A percentile compares a stretch with the other conserved stretches of the same genome.
Evolutionary conservation across 129 eudicot genomes (phyloP).

Genomic region (Logfia minima): DNA sequence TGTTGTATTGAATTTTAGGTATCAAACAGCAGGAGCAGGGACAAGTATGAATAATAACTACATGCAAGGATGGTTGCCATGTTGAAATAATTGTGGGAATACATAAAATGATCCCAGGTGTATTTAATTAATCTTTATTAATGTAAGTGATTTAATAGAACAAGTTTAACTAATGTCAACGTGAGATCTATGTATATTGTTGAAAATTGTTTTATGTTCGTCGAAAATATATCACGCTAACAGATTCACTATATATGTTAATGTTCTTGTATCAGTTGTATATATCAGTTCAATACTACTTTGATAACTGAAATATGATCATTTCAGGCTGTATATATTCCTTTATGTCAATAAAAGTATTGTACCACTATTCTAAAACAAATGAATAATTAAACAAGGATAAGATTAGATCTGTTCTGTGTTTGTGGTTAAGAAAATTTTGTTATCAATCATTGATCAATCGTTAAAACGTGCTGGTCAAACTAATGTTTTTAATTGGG

Average conservation of each 20-base stretch:
- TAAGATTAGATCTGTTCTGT: neutral
- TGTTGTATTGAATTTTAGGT: constrained; percentile 40
- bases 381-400: neutral
- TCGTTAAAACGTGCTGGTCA: neutral
- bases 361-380: neutral
- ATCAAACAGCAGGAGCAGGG: constrained; percentile 56
- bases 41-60: constrained; percentile 75
- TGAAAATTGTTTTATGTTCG: neutral
- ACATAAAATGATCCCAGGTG: constrained; percentile 20
- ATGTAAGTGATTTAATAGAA: constrained; percentile 12
- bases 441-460: neutral
- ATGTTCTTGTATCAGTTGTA: neutral
- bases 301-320: neutral
- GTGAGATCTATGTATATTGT: neutral
- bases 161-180: neutral
- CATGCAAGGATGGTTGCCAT: constrained; percentile 76
- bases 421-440: no score
- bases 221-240: neutral
- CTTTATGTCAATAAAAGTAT: neutral
- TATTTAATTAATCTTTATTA: constrained; percentile 15
- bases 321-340: neutral
- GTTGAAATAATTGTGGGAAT: constrained; percentile 25
- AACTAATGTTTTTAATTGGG: neutral
- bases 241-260: neutral
- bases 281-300: neutral